These are phyloP conservation scores for Polytrichum formosum DNA, from an alignment of 225 moss, liverwort and hornwort species.

Conservation along the genomic window DNA sequence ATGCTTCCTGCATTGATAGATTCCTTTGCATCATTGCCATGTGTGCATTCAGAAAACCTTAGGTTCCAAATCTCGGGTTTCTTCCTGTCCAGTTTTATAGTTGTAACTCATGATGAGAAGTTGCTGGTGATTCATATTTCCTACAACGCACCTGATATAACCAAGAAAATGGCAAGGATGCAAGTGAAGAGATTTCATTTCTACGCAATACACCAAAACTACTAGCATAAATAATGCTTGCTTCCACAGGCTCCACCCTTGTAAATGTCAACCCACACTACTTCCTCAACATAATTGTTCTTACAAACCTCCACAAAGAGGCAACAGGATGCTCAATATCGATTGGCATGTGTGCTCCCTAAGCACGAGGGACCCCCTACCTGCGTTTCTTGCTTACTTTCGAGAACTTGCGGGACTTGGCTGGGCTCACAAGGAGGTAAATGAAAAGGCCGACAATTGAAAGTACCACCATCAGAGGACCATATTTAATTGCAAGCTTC, in stretches of 20 bases:
- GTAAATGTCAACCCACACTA: background rate
- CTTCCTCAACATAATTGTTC: constrained; percentile 13
- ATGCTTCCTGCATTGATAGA: too few relatives aligned
- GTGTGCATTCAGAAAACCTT: too few relatives aligned
- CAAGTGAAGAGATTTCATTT: too few relatives aligned
- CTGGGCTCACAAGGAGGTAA: constrained; percentile 36
- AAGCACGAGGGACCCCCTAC: background rate
- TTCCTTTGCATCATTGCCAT: too few relatives aligned
- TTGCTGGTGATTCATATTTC: too few relatives aligned
- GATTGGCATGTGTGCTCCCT: background rate
- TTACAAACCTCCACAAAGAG: background rate
- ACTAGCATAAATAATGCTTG: too few relatives aligned
- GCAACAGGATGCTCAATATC: constrained; percentile 2
- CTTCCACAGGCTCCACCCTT: background rate
- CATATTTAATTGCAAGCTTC: constrained; percentile 42
- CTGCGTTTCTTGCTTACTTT: constrained; percentile 35
- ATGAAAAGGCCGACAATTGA: constrained; percentile 50
- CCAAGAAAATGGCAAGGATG: too few relatives aligned
- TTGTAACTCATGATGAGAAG: too few relatives aligned
- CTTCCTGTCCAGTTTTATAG: too few relatives aligned
- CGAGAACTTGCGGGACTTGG: constrained; percentile 48
- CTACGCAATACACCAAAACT: too few relatives aligned
- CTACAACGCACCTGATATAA: too few relatives aligned
- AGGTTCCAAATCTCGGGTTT: too few relatives aligned
- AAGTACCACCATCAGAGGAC: constrained; percentile 50